A percentile compares a stretch with the other conserved stretches of the same genome.
Conservation (phyloP, 768 basidiomycete species). For the Lyophyllum shimeji region DNA sequence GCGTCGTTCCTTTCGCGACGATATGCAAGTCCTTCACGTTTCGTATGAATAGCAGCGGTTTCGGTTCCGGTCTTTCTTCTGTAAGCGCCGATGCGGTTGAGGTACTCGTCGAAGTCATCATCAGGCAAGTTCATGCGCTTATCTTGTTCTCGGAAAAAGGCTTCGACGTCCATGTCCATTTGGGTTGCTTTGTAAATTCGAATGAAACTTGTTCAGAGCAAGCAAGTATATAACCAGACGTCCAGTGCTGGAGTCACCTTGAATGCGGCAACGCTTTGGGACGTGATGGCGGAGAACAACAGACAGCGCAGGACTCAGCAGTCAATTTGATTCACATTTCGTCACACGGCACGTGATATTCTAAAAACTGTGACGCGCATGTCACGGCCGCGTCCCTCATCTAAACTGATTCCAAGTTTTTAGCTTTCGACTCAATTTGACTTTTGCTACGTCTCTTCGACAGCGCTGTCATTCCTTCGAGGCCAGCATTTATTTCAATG, state of each 20-base stretch:
- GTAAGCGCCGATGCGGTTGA: constrained; percentile 29
- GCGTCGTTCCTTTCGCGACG: neutral
- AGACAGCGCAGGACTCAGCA: neutral
- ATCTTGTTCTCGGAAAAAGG: constrained; percentile 57
- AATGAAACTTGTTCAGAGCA: neutral
- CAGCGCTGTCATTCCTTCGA: neutral
- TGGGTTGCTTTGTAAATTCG: constrained; percentile 16
- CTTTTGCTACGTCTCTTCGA: neutral
- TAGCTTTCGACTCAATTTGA: neutral
- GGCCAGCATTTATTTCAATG: neutral
- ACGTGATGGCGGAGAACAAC: neutral
- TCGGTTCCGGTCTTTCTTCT: constrained; percentile 11
- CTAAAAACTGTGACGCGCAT: neutral
- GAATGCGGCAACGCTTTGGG: neutral
- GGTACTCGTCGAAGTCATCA: constrained; percentile 50
- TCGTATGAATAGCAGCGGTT: neutral
- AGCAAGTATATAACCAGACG: constrained; percentile 11
- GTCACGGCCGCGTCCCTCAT: neutral
- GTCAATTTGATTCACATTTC: neutral
- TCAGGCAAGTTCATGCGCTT: constrained; percentile 51
- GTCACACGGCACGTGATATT: neutral
- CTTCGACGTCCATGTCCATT: constrained; percentile 31
- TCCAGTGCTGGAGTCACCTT: neutral
- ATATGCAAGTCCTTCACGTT: neutral
- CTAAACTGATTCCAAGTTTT: neutral